Evolutionary conservation across 202 grass and related monocot species (phyloP), one percentile per base, ranked within the genome.

Genomic region (Panicum hallii): DNA sequence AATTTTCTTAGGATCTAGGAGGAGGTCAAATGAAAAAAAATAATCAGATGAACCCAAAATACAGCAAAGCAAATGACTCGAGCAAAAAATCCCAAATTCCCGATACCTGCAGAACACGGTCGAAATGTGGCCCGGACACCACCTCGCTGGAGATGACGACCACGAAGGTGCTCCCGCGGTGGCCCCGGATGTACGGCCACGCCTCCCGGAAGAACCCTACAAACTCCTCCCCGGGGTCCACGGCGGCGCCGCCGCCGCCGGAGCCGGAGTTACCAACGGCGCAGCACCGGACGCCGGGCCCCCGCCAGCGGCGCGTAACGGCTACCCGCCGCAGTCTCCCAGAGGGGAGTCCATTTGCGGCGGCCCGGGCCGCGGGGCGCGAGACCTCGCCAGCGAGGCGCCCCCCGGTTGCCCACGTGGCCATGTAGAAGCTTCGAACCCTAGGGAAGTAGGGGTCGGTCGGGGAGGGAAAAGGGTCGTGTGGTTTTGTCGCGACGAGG

Each of bases 81-180:
- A 74, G 14, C 41, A 82, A 79, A 5, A 40, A 40, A 63, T 42
- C 46, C 44, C 5, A 50, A 76, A 87, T 79, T 62, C 65, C 38
- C 67, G 84, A n/a, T 89, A 98, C 91, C 93, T 98, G 91, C 32
- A 98, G 85, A 79, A 95, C 85, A 81, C 86, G 71, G 75, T 95
- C 89, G 50, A 98, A 74, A 65, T 87, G 85, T 30, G 91, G 80
- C 55, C 89, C 85, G 5, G 77, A 87, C 52, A 92, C 89, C 74
- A 98, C 85, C 85, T 93, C 95, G 73, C 89, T 88, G n/a, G 95
- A 95, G 83, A 95, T 82, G 67, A 95, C 91, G 48, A 93, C 93
- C 68, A 95, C 93, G 73, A 98, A 98, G 30, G 87, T 95, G 86
- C 89, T 92, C 49, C 91, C 91, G 41, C 87, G 85, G 83, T 98